These are phyloP conservation scores for Claviceps sp. DNA, from an alignment of 2,329 filamentous ascomycete genomes.

Conservation along the genomic window DNA sequence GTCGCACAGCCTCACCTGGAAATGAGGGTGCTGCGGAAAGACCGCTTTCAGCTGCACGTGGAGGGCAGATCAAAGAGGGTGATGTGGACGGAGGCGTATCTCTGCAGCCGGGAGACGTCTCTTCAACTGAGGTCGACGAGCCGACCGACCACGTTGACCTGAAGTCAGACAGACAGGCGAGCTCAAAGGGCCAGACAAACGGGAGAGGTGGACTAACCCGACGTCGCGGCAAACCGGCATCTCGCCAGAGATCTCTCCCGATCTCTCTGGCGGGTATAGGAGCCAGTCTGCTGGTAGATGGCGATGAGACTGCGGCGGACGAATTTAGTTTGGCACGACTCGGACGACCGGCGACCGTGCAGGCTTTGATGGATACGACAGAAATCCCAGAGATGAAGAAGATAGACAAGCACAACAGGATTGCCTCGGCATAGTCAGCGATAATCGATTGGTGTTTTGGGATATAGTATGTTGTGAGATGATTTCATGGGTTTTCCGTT, in stretches of 20 bases:
- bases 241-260: conserved; percentile 5
- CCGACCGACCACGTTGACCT: neutral
- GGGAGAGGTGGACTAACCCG: neutral
- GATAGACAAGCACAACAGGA: conserved; percentile 1
- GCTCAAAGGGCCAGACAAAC: neutral
- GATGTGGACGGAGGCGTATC: conserved; percentile 5
- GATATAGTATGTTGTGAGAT: neutral
- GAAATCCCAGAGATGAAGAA: conserved; percentile 4
- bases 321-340: conserved; percentile 8
- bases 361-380: conserved; percentile 10
- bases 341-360: conserved; percentile 8
- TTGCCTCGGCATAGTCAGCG: neutral
- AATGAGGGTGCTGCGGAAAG: neutral
- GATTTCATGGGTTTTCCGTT: too few relatives aligned
- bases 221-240: neutral
- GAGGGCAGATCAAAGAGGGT: neutral
- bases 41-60: neutral
- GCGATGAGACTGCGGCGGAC: conserved; percentile 8
- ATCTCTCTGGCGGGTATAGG: conserved; percentile 14
- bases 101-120: neutral
- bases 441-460: neutral
- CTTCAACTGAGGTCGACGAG: neutral
- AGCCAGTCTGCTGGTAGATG: conserved; percentile 11
- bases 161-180: neutral
- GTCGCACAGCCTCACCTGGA: neutral